Percentiles rank a stretch among this genome's conserved stretches.
Conservation (phyloP, 129 eudicot genomes). For the Artemisia annua region DNA sequence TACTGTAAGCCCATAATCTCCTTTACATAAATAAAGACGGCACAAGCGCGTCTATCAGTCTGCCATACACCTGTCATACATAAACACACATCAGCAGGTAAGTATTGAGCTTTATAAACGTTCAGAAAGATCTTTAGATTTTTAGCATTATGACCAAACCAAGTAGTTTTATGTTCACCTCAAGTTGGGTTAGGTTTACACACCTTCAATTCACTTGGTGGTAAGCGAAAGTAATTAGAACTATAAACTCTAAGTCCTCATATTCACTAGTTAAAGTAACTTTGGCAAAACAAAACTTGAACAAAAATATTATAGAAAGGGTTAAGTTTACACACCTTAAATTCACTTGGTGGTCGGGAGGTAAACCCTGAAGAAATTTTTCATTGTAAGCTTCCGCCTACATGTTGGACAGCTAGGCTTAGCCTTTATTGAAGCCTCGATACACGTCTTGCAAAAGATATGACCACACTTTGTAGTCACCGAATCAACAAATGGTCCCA, state of each 20-base stretch:
- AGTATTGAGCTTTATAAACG: neutral
- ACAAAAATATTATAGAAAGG: neutral
- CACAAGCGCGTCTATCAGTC: neutral
- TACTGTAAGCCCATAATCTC: slow-evolving; percentile 16
- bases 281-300: neutral
- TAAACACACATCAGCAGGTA: neutral
- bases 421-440: slow-evolving; percentile 55
- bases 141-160: too few relatives aligned
- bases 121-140: too few relatives aligned
- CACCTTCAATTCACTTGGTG: too few relatives aligned
- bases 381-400: slow-evolving; percentile 63
- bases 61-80: slow-evolving; percentile 22
- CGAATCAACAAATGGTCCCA: slow-evolving; percentile 78
- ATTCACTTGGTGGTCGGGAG: slow-evolving; percentile 60
- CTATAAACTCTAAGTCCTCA: neutral
- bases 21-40: slow-evolving; percentile 21
- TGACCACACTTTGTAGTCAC: slow-evolving; percentile 95
- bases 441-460: slow-evolving; percentile 86
- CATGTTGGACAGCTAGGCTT: slow-evolving; percentile 88
- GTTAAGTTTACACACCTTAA: slow-evolving; percentile 20
- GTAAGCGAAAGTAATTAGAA: neutral
- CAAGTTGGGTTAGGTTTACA: too few relatives aligned
- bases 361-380: slow-evolving; percentile 68
- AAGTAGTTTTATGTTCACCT: too few relatives aligned
- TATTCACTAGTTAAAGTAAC: neutral